A percentile compares a stretch with the other conserved stretches of the same genome.
phyloP scores from a whole-genome alignment of 495 filamentous ascomycete species.

The Aspergillus saccharolyticus region DNA sequence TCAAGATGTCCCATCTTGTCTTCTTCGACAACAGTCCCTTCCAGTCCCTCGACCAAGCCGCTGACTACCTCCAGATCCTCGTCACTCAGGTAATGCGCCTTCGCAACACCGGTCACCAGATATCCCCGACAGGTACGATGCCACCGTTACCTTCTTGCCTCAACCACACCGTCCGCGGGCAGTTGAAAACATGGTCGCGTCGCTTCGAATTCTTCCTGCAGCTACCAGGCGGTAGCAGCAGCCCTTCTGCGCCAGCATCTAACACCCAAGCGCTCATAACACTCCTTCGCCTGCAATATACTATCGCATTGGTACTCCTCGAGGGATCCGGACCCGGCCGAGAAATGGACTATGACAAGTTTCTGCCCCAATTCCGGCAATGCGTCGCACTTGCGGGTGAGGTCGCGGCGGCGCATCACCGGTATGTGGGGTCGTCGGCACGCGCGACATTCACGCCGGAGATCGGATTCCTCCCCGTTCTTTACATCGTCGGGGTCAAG shows the following conservation, averaged over 20 bases:
- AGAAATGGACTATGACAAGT: slow-evolving; percentile 11
- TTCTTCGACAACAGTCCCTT: slow-evolving; percentile 1
- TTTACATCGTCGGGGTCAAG: slow-evolving; percentile 29
- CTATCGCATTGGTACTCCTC: slow-evolving; percentile 23
- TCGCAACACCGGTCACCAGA: slow-evolving; percentile 7
- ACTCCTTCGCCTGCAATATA: slow-evolving; percentile 22
- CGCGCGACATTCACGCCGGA: slow-evolving; percentile 8
- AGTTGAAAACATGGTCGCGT: slow-evolving; percentile 6
- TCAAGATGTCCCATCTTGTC: neutral
- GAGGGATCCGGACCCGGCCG: slow-evolving; percentile 10
- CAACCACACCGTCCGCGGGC: slow-evolving; percentile 5
- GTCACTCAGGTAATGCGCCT: slow-evolving; percentile 10
- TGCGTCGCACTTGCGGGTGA: slow-evolving; percentile 5
- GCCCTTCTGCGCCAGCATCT: slow-evolving; percentile 1
- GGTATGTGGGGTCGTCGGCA: slow-evolving; percentile 5
- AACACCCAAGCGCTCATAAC: slow-evolving; percentile 2
- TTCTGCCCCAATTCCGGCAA: slow-evolving; percentile 9
- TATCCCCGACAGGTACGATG: slow-evolving; percentile 9
- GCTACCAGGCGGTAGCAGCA: slow-evolving; percentile 3
- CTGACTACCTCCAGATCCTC: slow-evolving; percentile 10
- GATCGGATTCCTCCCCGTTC: slow-evolving; percentile 12
- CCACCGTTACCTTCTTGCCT: slow-evolving; percentile 6
- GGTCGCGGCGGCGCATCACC: slow-evolving; percentile 8
- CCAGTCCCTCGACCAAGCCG: slow-evolving; percentile 10
- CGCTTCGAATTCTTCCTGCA: slow-evolving; percentile 6